Conservation (phyloP, 1,284 basidiomycete genomes). For the Pseudozyma thailandica region DNA sequence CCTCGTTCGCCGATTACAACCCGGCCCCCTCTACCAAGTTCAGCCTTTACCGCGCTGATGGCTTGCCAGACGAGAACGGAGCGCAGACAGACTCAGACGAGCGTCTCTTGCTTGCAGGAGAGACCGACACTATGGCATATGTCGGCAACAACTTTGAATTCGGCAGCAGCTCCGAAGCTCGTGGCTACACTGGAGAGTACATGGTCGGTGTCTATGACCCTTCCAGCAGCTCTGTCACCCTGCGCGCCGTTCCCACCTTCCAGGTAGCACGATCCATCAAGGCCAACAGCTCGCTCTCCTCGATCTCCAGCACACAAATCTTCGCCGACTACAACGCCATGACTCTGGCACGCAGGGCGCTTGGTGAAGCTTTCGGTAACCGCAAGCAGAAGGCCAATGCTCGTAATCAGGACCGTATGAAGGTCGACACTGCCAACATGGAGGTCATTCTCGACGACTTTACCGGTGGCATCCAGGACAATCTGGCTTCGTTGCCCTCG, state of each 20-base stretch:
- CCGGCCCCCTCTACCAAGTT: slow-evolving; percentile 45
- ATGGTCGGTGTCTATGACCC: slow-evolving; percentile 65
- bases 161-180: slow-evolving; percentile 48
- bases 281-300: slow-evolving; percentile 50
- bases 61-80: slow-evolving; percentile 40
- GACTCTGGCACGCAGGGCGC: slow-evolving; percentile 53
- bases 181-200: slow-evolving; percentile 65
- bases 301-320: slow-evolving; percentile 45
- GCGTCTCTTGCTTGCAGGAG: slow-evolving; percentile 55
- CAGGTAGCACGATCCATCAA: slow-evolving; percentile 58
- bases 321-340: slow-evolving; percentile 54
- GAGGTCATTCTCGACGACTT: slow-evolving; percentile 59
- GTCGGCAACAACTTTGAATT: slow-evolving; percentile 57
- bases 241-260: slow-evolving; percentile 61
- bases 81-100: slow-evolving; percentile 33
- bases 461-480: slow-evolving; percentile 56
- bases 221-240: slow-evolving; percentile 54
- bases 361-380: slow-evolving; percentile 66
- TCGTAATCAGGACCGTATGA: slow-evolving; percentile 65
- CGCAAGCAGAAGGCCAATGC: slow-evolving; percentile 64
- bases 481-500: slow-evolving; percentile 45
- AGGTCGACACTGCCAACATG: slow-evolving; percentile 66
- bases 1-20: slow-evolving; percentile 48
- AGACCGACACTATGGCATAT: slow-evolving; percentile 58
- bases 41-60: slow-evolving; percentile 48